Evolutionary conservation across 345 rosid genomes (phyloP), one percentile per base, ranked within the genome.

Genomic region (Sisymbrium irio): DNA sequence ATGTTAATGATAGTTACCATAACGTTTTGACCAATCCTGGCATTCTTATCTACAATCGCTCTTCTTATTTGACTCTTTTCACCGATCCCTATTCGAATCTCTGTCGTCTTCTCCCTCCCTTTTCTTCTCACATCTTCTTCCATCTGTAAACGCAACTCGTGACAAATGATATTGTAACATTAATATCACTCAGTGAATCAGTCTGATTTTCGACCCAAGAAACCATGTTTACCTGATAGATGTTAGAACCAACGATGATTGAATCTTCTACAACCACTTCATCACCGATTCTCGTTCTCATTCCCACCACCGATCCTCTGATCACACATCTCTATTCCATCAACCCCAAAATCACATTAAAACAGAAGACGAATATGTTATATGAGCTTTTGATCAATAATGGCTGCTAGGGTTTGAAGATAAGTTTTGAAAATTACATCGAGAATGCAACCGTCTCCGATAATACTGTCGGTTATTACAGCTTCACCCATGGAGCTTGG

Each of bases 381-480:
- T 9, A 20, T 20, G 35, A 33, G 35, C 50, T 15, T 63, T 45
- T 45, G n/a, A 69, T 45, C 36, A 62, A 56, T 35, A 56, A 22
- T 47, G 39, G 32, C 53, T 30, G 12, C 66, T 69, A 63, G 46
- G 66, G 32, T 47, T 77, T 62, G 4, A 67, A 22, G 19, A 32
- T 25, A 28, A 60, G 66, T 46, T 54, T 40, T 39, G 47, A 6
- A 59, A 74, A 86, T 81, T 86, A 90, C 97, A 77, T 87, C 69
- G 74, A 90, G 82, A 60, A 85, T 80, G 85, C 98, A 90, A 15
- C 96, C 98, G 68, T 88, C 92, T 72, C 92, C 96, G 17, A 93
- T 80, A 3, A 89, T 82, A 72, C 89, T 83, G 28, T 90, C 80
- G 37, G 78, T 77, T 63, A 93, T 84, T 25, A 80, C 64, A 20